Evolutionary conservation across 179 eudicot genomes (phyloP), one percentile per base, ranked within the genome.

Genomic region (Silene coronaria): DNA sequence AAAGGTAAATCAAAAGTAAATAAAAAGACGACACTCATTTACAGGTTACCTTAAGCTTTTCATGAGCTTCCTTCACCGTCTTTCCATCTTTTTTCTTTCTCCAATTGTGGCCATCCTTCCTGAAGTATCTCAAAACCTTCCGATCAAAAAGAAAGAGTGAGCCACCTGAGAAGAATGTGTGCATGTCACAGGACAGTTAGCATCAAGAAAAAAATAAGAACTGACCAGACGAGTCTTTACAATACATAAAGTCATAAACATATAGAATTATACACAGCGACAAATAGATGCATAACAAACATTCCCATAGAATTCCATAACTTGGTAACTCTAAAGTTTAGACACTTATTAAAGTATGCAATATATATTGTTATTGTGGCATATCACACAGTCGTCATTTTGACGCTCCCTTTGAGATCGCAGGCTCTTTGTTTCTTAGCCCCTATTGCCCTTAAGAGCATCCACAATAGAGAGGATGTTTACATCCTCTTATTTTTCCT

Each of bases 21-120:
- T 8, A 13, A 27, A 51, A 55, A 12, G 19, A 10, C n/a, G 10
- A 34, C 19, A 30, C 14, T 30, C 26, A 8, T 58, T 57, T n/a
- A 32, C 53, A 45, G 57, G 70, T 77, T 76, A 87, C 96, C 86
- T 90, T 90, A 73, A 90, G 84, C 82, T 89, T 89, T 75, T 90
- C 96, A 83, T 89, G 93, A 71, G 97, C 96, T 82, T 92, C 96
- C 80, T 85, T 89, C 68, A 91, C 89, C 0, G 93, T 89, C 77
- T 91, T 92, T 60, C 92, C 93, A 77, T 89, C 97, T 76, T 84
- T 92, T 81, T 92, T 92, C 96, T 92, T 92, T 79, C 89, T 86
- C 97, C 97, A 92, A 59, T 87, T 88, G 80, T 92, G 92, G 73
- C 92, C 89, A 86, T 92, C 97, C 80, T 87, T 91, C 76, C 96